Percentiles rank a stretch among this genome's conserved stretches.
phyloP scores from a whole-genome alignment of 306 rosid genomes.

The Corylus americana region DNA sequence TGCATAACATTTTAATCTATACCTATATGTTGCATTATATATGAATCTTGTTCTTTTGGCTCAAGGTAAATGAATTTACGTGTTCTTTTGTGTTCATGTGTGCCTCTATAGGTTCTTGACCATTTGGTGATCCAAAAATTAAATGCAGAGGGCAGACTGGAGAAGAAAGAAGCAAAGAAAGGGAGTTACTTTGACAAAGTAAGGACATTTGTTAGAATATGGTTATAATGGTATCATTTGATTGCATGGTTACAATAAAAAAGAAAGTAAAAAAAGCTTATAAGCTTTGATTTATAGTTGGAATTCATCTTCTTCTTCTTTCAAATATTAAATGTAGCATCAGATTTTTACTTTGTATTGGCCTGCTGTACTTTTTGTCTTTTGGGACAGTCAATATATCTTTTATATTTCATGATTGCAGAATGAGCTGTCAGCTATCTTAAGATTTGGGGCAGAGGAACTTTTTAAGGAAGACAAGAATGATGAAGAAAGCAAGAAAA shows the following conservation, averaged over 20 bases:
- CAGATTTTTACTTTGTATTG: not conserved
- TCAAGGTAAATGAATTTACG: conserved; percentile 19
- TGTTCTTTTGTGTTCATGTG: conserved; percentile 23
- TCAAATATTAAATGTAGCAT: not conserved
- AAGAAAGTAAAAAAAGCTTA: conserved; percentile 7
- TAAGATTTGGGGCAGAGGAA: conserved; percentile 98
- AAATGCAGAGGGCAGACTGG: conserved; percentile 97
- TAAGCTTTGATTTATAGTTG: conserved; percentile 12
- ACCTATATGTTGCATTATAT: not conserved
- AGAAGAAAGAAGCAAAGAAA: conserved; percentile 94
- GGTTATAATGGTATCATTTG: conserved; percentile 2
- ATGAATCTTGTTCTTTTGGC: conserved; percentile 10
- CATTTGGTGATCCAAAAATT: conserved; percentile 99
- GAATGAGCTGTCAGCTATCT: conserved; percentile 94
- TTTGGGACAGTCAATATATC: not conserved
- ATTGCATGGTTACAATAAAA: conserved; percentile 8
- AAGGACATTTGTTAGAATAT: conserved; percentile 38
- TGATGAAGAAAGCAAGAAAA: conserved; percentile 96
- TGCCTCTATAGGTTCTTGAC: conserved; percentile 83
- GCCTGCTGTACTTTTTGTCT: not conserved
- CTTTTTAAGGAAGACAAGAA: conserved; percentile 95
- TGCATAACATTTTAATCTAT: conserved; percentile 5
- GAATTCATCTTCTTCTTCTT: not conserved
- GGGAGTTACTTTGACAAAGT: conserved; percentile 92
- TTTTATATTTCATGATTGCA: conserved; percentile 35